phyloP scores from a whole-genome alignment of 1,284 basidiomycete species.

The Marasmius oreades region DNA sequence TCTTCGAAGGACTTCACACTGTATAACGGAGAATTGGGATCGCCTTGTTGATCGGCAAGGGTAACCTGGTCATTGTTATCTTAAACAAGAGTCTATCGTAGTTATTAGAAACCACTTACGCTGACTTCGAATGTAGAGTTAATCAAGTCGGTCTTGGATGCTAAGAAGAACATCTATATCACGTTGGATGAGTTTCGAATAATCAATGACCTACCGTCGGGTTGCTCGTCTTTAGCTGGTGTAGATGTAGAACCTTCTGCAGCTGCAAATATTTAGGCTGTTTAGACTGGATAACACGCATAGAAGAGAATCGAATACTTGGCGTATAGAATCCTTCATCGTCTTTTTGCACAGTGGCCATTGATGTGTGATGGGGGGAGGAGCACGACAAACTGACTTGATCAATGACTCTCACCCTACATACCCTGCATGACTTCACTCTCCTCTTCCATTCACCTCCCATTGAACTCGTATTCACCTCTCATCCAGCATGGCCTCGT shows the following conservation, averaged over 20 bases:
- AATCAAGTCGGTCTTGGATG: constrained; percentile 51
- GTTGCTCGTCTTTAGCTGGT: constrained; percentile 17
- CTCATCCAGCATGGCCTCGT: constrained; percentile 57
- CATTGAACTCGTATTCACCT: constrained; percentile 51
- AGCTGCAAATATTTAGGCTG: not conserved
- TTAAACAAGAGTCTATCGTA: constrained; percentile 1
- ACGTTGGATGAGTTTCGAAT: not conserved
- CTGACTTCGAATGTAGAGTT: constrained; percentile 73
- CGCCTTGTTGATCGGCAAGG: constrained; percentile 93
- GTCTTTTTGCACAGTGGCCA: constrained; percentile 57
- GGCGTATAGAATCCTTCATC: constrained; percentile 71
- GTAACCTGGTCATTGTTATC: constrained; percentile 72
- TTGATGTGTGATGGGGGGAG: constrained; percentile 10
- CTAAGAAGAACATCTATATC: constrained; percentile 16
- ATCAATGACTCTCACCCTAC: not conserved
- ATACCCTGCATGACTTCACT: not conserved
- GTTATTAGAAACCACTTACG: constrained; percentile 35
- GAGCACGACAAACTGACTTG: not conserved
- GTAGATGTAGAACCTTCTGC: constrained; percentile 13
- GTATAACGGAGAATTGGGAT: constrained; percentile 93
- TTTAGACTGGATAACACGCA: not conserved
- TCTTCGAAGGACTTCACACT: constrained; percentile 96
- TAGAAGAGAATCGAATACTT: constrained; percentile 26
- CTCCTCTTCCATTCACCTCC: constrained; percentile 30
- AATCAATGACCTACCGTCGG: constrained; percentile 19